Percentiles rank a stretch among this genome's conserved stretches.
Evolutionary conservation across 2,329 filamentous ascomycete species (phyloP).

Genomic region (Cadophora sp.): DNA sequence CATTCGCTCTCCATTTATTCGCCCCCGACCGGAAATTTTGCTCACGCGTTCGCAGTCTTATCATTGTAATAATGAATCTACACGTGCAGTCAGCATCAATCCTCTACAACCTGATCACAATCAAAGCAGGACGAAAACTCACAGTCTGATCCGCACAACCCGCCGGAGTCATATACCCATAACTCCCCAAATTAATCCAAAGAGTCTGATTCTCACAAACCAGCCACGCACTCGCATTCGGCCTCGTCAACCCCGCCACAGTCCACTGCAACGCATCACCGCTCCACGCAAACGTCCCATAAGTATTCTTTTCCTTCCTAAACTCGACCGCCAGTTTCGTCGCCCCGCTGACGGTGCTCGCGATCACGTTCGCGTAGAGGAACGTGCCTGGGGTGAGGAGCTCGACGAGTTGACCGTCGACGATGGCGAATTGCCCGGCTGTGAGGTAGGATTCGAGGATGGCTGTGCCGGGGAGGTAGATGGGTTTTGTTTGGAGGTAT

Average conservation of each 20-base stretch:
- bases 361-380: conserved; percentile 40
- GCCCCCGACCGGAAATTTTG: too few relatives aligned
- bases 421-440: conserved; percentile 64
- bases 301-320: conserved; percentile 56
- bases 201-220: conserved; percentile 59
- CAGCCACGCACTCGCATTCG: conserved; percentile 64
- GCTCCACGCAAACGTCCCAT: conserved; percentile 62
- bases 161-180: conserved; percentile 61
- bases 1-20: neutral
- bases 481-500: conserved; percentile 57
- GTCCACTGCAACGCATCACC: conserved; percentile 66
- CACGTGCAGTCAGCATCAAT: conserved; percentile 17
- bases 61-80: conserved; percentile 53
- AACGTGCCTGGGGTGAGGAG: conserved; percentile 7
- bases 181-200: conserved; percentile 66
- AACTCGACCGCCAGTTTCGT: conserved; percentile 58
- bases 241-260: conserved; percentile 54
- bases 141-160: conserved; percentile 66
- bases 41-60: conserved; percentile 29
- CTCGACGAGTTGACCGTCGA: conserved; percentile 57
- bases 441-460: conserved; percentile 58
- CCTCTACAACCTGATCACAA: neutral
- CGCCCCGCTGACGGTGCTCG: conserved; percentile 51
- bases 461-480: conserved; percentile 54
- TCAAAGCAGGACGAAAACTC: conserved; percentile 39